Base-by-base conservation (phyloP, 2,329 filamentous ascomycete genomes). In the Blastomyces gilchristii region DNA sequence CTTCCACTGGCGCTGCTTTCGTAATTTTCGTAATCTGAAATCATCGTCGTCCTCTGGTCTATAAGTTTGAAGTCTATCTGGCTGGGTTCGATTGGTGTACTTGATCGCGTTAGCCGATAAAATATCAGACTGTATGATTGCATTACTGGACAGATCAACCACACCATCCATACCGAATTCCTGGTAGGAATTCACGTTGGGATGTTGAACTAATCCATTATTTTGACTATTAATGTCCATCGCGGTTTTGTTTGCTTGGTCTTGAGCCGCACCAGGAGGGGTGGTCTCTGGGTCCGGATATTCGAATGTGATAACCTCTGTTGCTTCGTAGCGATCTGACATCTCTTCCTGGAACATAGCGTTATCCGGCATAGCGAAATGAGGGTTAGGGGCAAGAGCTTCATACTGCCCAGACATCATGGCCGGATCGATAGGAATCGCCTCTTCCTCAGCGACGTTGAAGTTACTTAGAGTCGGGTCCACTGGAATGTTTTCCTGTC, bases 351-450 rank as follows among this genome's bases (percentile, higher is more conserved):
- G 68, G 47, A 70, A 68, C 56, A 70, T 66, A 39, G 68, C 71
- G 43, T 72, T 71, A 37, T 64, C 65, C 11, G 71, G 71, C 11
- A 73, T 66, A 16, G 65, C 61, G 62, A 69, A 69, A 34, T 70
- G 65, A 18, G 66, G 65, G 31, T 63, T 37, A 25, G 63, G 28
- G 2, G 52, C 34, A 37, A 37, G 28, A 12, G 16, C 16, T 12
- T 54, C 58, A 9, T 60, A 45, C 56, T 49, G 61, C n/a, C 62
- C 62, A 56, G 62, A 62, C 59, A 45, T 67, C 61, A 80, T 67
- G 1, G 75, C 72, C 16, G 78, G 78, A 64, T 80, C 79, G 61
- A 80, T 74, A 0, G 77, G 76, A 49, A 80, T 75, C 9, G 71
- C 71, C 4, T 64, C 63, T 63, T 70, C 67, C 11, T 69, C 64